phyloP scores from a whole-genome alignment of 345 rosid species.

The Citrus australasica region DNA sequence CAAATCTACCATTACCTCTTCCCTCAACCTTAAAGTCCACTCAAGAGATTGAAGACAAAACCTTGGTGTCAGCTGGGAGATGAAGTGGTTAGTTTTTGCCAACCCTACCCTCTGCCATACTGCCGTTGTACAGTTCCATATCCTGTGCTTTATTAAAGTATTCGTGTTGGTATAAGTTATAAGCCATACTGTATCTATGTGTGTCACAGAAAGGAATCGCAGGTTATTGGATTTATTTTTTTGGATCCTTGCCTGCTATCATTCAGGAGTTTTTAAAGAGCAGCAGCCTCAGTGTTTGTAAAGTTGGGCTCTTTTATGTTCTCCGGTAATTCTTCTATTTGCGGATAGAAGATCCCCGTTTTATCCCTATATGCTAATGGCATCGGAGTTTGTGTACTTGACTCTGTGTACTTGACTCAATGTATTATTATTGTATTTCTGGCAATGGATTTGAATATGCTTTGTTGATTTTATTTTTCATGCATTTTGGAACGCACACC shows the following conservation, averaged over 20 bases:
- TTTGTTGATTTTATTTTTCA: background rate
- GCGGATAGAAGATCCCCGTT: background rate
- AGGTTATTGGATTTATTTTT: conserved; percentile 45
- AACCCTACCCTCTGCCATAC: conserved; percentile 2
- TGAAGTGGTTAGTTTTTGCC: conserved; percentile 17
- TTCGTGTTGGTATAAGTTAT: conserved; percentile 6
- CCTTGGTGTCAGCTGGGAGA: conserved; percentile 44
- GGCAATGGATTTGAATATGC: background rate
- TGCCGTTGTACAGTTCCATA: conserved; percentile 27
- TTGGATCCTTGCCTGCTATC: conserved; percentile 36
- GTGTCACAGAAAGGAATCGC: conserved; percentile 11
- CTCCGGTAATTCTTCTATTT: background rate
- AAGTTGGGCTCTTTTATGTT: conserved; percentile 4
- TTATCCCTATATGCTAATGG: background rate
- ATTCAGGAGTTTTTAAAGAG: conserved; percentile 13
- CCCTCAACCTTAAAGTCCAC: conserved; percentile 5
- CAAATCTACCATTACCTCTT: conserved; percentile 19
- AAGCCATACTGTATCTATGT: background rate
- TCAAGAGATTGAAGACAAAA: conserved; percentile 33
- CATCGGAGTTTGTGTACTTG: background rate
- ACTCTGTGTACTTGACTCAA: background rate
- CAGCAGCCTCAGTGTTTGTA: conserved; percentile 5
- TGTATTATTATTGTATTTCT: background rate
- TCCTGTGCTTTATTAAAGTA: conserved; percentile 11
- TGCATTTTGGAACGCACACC: background rate